Conservation (phyloP, 2,329 filamentous ascomycete genomes). For the Colletotrichum tanaceti region DNA sequence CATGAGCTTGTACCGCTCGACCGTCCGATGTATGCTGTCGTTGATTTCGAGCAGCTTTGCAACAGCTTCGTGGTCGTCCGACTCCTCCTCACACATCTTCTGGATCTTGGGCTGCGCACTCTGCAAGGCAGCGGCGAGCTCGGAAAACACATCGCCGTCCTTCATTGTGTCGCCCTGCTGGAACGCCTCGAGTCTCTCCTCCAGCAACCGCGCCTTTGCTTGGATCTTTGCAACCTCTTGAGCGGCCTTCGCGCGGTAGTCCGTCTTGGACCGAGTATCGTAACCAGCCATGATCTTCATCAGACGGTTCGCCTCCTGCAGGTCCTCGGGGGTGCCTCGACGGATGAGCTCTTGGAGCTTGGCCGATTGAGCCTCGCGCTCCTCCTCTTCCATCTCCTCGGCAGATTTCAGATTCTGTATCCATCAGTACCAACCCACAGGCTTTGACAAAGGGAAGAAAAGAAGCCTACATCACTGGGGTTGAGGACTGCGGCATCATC, state of each 20-base stretch:
- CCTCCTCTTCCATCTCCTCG: constrained; percentile 99
- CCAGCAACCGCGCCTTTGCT: constrained; percentile 90
- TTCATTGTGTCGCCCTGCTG: constrained; percentile 82
- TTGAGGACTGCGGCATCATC: constrained; percentile 98
- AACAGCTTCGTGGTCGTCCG: constrained; percentile 94
- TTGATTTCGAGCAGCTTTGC: constrained; percentile 97
- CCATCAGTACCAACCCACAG: constrained; percentile 11
- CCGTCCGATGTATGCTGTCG: constrained; percentile 96
- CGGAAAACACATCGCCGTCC: constrained; percentile 77
- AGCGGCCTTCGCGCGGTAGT: constrained; percentile 96
- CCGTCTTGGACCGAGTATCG: constrained; percentile 94
- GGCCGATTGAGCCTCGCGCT: constrained; percentile 93
- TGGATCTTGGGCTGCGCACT: constrained; percentile 98
- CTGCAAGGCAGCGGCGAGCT: constrained; percentile 87
- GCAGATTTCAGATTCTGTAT: constrained; percentile 89
- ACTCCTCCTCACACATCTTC: constrained; percentile 99
- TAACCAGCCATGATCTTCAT: constrained; percentile 99
- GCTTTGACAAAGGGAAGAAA: background rate
- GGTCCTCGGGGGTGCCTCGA: constrained; percentile 87
- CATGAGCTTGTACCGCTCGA: constrained; percentile 93
- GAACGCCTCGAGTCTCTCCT: constrained; percentile 91
- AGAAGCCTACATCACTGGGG: constrained; percentile 84
- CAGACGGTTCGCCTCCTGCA: constrained; percentile 95
- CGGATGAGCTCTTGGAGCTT: constrained; percentile 97
- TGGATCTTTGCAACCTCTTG: constrained; percentile 96